Evolutionary conservation across 495 filamentous ascomycete genomes (phyloP), one percentile per base, ranked within the genome.

Genomic region (Daldinia decipiens): DNA sequence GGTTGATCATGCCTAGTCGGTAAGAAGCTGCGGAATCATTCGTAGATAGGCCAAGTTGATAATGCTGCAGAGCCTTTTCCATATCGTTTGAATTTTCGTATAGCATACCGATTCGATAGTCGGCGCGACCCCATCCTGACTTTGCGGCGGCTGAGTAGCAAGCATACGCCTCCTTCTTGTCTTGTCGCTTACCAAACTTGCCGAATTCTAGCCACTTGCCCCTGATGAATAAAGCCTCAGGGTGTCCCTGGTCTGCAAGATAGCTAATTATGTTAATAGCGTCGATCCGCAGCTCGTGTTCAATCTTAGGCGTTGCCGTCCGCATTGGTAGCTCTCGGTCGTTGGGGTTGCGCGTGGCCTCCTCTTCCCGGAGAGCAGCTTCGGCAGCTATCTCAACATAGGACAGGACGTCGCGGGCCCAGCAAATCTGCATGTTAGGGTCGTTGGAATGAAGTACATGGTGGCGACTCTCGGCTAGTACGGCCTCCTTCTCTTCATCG

Each of bases 151-250:
- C 84, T 56, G 87, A 87, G 80, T 97, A 99, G 72, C 88, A 90
- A 52, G 89, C 79, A 77, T 94, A 98, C 17, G 95, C 95, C 79
- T 97, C 95, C 72, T 94, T 94, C 80, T 96, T 97, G 82, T 98
- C 95, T 65, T 92, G 83, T 19, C 92, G 88, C 69, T 88, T 87
- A 21, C 92, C 93, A 78, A 97, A 98, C 78, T 98, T 97, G 64
- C 95, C 95, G 82, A 98, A 98, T 78, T 99, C 95, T 34, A 97
- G 84, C 96, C 95, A 98, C 87, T 95, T 98, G 60, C 92, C 93
- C 77, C 89, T 90, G 83, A 99, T 93, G 76, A 98, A 98, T 70
- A 94, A 90, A 5, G 96, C 95, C 75, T 95, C 94, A 53, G 95
- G 95, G 73, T 99, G 95, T 67, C 89, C 88, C 79, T 99, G 95